Evolutionary conservation across 2,329 filamentous ascomycete species (phyloP).

Genomic region (Torrubiella hemipterigena): DNA sequence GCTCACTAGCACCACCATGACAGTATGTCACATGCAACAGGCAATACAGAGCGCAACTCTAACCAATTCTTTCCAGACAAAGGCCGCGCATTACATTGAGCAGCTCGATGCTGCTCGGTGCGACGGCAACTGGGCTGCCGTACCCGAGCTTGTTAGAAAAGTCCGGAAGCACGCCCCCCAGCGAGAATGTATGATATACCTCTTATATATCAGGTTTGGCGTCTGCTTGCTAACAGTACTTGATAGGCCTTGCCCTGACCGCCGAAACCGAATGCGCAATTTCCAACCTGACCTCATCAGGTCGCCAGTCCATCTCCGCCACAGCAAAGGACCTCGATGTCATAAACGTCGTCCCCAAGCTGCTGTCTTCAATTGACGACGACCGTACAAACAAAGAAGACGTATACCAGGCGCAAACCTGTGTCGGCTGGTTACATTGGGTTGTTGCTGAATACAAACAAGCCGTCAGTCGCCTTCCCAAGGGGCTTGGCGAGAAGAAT

Average conservation of each 20-base stretch:
- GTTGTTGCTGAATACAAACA: slow-evolving; percentile 55
- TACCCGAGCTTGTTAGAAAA: slow-evolving; percentile 85
- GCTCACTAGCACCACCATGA: too few relatives aligned
- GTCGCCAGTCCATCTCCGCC: slow-evolving; percentile 28
- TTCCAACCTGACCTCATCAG: slow-evolving; percentile 34
- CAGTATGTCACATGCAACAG: too few relatives aligned
- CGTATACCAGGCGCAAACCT: slow-evolving; percentile 68
- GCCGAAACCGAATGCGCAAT: slow-evolving; percentile 59
- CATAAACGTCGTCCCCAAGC: slow-evolving; percentile 32
- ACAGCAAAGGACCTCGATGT: slow-evolving; percentile 32
- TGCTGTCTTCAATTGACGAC: slow-evolving; percentile 44
- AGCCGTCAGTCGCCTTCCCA: slow-evolving; percentile 50
- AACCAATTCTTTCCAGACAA: too few relatives aligned
- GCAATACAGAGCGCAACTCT: too few relatives aligned
- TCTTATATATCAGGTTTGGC: background rate
- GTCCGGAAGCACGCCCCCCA: slow-evolving; percentile 86
- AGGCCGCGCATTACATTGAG: slow-evolving; percentile 71
- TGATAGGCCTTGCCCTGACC: slow-evolving; percentile 53
- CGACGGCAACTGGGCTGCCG: slow-evolving; percentile 72
- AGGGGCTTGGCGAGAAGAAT: slow-evolving; percentile 44
- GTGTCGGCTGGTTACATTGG: slow-evolving; percentile 78
- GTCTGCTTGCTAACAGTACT: background rate
- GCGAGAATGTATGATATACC: slow-evolving; percentile 56
- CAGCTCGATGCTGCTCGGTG: slow-evolving; percentile 79
- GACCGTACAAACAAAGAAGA: slow-evolving; percentile 44